Percentiles rank a stretch among this genome's conserved stretches.
Evolutionary conservation across 192 early-diverging fungal species (phyloP).

Genomic region (Coemansia sp.): DNA sequence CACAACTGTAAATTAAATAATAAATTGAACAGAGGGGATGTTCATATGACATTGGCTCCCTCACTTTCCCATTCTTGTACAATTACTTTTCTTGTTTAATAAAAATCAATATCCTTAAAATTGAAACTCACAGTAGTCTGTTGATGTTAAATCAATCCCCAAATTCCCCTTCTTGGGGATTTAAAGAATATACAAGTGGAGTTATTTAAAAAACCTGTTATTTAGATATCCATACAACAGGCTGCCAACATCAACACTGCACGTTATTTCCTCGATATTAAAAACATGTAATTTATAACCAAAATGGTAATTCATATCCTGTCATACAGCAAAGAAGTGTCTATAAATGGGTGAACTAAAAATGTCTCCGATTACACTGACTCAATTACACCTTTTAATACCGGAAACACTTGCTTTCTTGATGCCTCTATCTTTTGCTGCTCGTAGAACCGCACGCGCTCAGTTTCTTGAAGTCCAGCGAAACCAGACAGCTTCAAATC

Average conservation of each 20-base stretch:
- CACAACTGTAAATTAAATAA: neutral
- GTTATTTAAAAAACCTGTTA: no score
- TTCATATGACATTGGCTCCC: neutral
- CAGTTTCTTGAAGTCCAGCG: neutral
- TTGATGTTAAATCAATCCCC: no score
- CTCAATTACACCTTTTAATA: conserved; percentile 27
- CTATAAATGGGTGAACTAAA: no score
- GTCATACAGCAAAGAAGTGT: conserved; percentile 1
- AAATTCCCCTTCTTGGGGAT: neutral
- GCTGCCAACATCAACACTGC: no score
- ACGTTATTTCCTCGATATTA: no score
- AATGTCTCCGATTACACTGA: neutral
- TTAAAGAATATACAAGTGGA: neutral
- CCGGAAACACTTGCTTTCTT: conserved; percentile 47
- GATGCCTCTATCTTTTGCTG: conserved; percentile 30
- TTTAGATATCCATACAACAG: no score
- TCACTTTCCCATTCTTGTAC: neutral
- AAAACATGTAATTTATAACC: no score
- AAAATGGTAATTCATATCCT: no score
- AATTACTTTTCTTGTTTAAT: neutral
- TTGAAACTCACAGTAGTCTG: no score
- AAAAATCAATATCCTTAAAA: no score
- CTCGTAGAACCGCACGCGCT: conserved; percentile 10
- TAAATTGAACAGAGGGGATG: neutral
- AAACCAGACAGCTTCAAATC: neutral